Conservation (phyloP, 805 yeast species). For the Wickerhamiella domercqiae region DNA sequence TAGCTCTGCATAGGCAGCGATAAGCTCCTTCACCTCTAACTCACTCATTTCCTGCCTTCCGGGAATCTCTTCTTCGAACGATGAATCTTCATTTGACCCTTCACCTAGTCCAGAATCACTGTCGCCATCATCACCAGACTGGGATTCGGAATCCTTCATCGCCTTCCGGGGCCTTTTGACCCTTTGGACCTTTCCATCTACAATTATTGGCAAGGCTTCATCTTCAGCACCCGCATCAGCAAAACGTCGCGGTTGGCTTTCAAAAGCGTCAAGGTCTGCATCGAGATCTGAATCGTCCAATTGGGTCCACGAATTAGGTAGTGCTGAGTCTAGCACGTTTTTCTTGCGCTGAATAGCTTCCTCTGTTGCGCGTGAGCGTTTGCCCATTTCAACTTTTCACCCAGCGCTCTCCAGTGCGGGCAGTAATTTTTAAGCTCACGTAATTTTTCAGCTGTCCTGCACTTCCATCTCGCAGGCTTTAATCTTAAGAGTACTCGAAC, state of each 20-base stretch:
- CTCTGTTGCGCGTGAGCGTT: constrained; percentile 6
- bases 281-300: constrained; percentile 25
- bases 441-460: neutral
- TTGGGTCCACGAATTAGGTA: constrained; percentile 5
- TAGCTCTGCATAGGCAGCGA: constrained; percentile 65
- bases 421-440: neutral
- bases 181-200: constrained; percentile 61
- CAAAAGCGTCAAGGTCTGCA: constrained; percentile 60
- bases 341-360: constrained; percentile 6
- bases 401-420: no score
- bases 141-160: neutral
- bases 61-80: constrained; percentile 21
- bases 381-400: constrained; percentile 12
- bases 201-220: constrained; percentile 65
- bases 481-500: no score
- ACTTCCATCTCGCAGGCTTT: no score
- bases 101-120: no score
- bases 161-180: constrained; percentile 25
- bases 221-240: constrained; percentile 21
- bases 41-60: constrained; percentile 36
- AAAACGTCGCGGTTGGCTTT: constrained; percentile 48
- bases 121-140: no score
- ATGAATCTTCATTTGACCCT: constrained; percentile 14
- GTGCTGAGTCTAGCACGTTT: constrained; percentile 9
- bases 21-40: constrained; percentile 55